Percentiles rank a stretch among this genome's conserved stretches.
These are phyloP conservation scores for Musa beccarii DNA, from an alignment of 176 grass and related monocot genomes.

Conservation along the genomic window DNA sequence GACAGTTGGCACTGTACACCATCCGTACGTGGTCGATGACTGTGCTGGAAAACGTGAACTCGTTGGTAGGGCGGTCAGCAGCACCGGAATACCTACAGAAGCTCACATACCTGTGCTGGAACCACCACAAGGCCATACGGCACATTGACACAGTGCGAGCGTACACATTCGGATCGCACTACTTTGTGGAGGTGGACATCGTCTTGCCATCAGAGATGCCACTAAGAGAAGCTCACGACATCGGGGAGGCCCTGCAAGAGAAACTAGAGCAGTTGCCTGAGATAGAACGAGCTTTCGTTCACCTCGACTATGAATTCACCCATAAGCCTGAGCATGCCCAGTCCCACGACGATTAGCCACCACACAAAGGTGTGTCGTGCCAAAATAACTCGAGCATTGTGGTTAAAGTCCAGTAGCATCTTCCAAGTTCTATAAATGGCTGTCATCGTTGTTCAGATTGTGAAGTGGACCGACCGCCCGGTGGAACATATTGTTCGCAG, in stretches of 20 bases:
- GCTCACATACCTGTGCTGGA: slow-evolving; percentile 92
- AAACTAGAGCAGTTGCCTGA: slow-evolving; percentile 84
- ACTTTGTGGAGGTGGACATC: slow-evolving; percentile 94
- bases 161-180: slow-evolving; percentile 94
- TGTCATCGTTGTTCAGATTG: no score
- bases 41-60: slow-evolving; percentile 82
- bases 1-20: slow-evolving; percentile 86
- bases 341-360: slow-evolving; percentile 45
- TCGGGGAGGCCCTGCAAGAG: slow-evolving; percentile 90
- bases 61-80: slow-evolving; percentile 75
- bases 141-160: slow-evolving; percentile 94
- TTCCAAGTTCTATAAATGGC: no score
- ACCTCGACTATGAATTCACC: slow-evolving; percentile 93
- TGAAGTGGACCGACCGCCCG: no score
- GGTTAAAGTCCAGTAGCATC: no score
- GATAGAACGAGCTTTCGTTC: slow-evolving; percentile 91
- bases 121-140: slow-evolving; percentile 88
- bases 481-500: no score
- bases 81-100: slow-evolving; percentile 87
- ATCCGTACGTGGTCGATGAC: slow-evolving; percentile 72
- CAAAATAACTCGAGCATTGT: no score
- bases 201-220: slow-evolving; percentile 78
- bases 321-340: slow-evolving; percentile 77
- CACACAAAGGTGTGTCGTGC: neutral
- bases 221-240: slow-evolving; percentile 76